Base-by-base conservation (phyloP, 2,329 filamentous ascomycete genomes). In the Alternaria gansuensis region DNA sequence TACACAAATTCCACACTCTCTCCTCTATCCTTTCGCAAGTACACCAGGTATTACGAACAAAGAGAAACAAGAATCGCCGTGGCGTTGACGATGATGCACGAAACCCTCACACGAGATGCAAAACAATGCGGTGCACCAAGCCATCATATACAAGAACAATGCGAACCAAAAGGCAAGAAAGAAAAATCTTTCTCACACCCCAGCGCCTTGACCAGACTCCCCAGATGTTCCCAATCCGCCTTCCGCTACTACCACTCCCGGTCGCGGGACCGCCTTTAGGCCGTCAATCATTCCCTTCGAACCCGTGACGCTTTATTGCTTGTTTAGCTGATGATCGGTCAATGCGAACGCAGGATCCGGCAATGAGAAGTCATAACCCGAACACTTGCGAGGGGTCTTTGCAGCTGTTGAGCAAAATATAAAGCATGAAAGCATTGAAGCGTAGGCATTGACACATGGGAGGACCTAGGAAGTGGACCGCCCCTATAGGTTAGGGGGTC, bases 191-290 rank as follows among this genome's bases (percentile, higher is more conserved):
- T 36, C 31, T 34, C 7, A 48, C 21, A 6, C 23, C 31, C 44
- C 44, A 48, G 44, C 29, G 29, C 33, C 51, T 33, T 43, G 39
- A 37, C 31, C 37, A 54, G 21, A 45, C 33, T 28, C 55, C 51
- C 51, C 51, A 45, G 34, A 49, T 58, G 33, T 54, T 34, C 29
- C 13, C 44, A 39, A 48, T 48, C 28, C 43, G 36, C 55, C 41
- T 54, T 37, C 55, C 50, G 50, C 50, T 54, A 39, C 55, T 46
- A 43, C 43, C 55, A 34, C 51, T 49, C 36, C 55, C 55, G 36
- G 31, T 26, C n/a, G 36, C 34, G 39, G 31, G 40, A 48, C 17
- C 44, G 24, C 51, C 51, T 52, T 34, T 54, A 46, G 50, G 36
- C 14, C 14, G 48, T 28, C 36, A 28, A 28, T 17, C 43, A 11